A percentile compares a stretch with the other conserved stretches of the same genome.
phyloP scores from a whole-genome alignment of 768 basidiomycete genomes.

The Boletus subcaerulescens region DNA sequence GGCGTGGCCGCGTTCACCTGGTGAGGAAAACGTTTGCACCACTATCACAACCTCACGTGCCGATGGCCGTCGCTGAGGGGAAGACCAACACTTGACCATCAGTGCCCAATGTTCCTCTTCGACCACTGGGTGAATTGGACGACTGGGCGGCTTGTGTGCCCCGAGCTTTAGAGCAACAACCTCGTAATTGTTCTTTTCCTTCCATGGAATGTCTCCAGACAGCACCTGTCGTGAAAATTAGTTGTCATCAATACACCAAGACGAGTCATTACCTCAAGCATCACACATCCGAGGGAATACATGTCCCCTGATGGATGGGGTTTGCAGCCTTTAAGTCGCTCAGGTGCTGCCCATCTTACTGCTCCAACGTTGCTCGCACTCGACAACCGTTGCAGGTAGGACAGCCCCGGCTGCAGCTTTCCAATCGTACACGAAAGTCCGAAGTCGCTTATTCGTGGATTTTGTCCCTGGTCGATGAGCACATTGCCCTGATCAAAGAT shows the following conservation, averaged over 20 bases:
- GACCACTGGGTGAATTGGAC: not conserved
- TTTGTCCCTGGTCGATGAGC: not conserved
- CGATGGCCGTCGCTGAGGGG: not conserved
- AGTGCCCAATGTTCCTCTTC: not conserved
- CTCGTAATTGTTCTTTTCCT: not conserved
- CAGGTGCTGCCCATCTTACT: not conserved
- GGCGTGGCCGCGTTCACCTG: too few relatives aligned
- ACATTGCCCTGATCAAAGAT: not conserved
- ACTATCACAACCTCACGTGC: not conserved
- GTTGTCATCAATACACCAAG: not conserved
- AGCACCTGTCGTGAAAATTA: not conserved
- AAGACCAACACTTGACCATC: constrained; percentile 1
- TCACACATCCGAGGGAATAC: constrained; percentile 1
- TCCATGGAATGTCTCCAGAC: constrained; percentile 7
- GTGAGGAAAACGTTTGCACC: not conserved
- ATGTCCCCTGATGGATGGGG: not conserved
- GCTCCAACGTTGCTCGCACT: not conserved
- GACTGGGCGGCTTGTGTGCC: not conserved
- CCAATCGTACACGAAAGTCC: not conserved
- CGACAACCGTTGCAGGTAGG: not conserved
- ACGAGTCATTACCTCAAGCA: not conserved
- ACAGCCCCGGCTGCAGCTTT: not conserved
- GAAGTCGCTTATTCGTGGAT: not conserved
- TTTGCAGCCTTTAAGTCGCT: not conserved
- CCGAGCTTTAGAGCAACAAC: not conserved